Evolutionary conservation across 2,329 filamentous ascomycete genomes (phyloP).

Genomic region (Tolypocladium sp.): DNA sequence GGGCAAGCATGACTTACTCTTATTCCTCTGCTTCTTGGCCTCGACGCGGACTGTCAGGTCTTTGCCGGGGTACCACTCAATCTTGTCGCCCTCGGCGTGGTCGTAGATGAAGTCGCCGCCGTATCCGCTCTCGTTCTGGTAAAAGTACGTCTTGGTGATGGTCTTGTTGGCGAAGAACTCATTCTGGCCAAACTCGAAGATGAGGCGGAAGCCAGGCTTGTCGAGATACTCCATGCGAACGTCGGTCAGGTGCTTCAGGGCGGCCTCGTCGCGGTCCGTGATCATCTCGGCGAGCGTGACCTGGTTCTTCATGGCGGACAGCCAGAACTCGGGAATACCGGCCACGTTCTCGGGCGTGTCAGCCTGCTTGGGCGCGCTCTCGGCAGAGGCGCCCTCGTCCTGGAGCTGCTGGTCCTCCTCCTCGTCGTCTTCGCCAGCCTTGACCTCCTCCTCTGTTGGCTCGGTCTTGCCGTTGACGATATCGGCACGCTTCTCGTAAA

Average conservation of each 20-base stretch:
- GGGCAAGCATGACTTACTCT: slow-evolving; percentile 53
- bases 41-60: slow-evolving; percentile 91
- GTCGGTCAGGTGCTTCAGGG: slow-evolving; percentile 81
- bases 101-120: slow-evolving; percentile 99
- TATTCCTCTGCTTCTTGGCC: slow-evolving; percentile 99
- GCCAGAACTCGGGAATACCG: slow-evolving; percentile 98
- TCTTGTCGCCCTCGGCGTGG: slow-evolving; percentile 95
- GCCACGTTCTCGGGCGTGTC: slow-evolving; percentile 48
- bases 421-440: slow-evolving; percentile 74
- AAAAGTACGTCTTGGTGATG: slow-evolving; percentile 97
- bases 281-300: slow-evolving; percentile 96
- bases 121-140: slow-evolving; percentile 97
- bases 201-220: slow-evolving; percentile 93
- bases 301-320: slow-evolving; percentile 99
- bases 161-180: slow-evolving; percentile 97
- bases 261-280: slow-evolving; percentile 91
- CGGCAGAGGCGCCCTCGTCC: slow-evolving; percentile 47
- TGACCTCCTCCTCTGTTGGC: slow-evolving; percentile 79
- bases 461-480: slow-evolving; percentile 85
- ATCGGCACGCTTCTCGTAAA: slow-evolving; percentile 88
- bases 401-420: slow-evolving; percentile 66
- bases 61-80: slow-evolving; percentile 90
- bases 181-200: slow-evolving; percentile 94
- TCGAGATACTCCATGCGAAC: slow-evolving; percentile 99
- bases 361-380: slow-evolving; percentile 47